These are phyloP conservation scores for Phaeolepiota aurea DNA, from an alignment of 768 basidiomycete genomes.

Conservation along the genomic window DNA sequence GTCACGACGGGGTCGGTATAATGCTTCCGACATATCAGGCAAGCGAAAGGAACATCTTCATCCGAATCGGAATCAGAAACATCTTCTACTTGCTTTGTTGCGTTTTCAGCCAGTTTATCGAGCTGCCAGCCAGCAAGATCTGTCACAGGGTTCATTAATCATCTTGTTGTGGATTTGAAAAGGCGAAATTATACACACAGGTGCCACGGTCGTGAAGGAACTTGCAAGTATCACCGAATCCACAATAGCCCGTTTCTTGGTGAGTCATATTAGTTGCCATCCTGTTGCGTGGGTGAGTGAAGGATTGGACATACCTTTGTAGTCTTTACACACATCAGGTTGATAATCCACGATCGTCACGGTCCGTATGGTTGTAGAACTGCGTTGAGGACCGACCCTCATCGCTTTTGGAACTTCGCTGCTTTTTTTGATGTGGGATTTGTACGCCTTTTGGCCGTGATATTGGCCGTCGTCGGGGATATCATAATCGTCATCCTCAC, in stretches of 20 bases:
- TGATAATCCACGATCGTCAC: slow-evolving; percentile 97
- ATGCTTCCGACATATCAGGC: slow-evolving; percentile 89
- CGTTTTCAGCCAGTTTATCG: slow-evolving; percentile 81
- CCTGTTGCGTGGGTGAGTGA: slow-evolving; percentile 5
- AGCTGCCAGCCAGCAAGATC: slow-evolving; percentile 99
- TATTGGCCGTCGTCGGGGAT: slow-evolving; percentile 81
- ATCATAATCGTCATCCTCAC: slow-evolving; percentile 41
- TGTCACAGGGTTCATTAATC: slow-evolving; percentile 18
- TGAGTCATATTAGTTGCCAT: slow-evolving; percentile 6
- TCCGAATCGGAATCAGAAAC: slow-evolving; percentile 57
- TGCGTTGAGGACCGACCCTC: slow-evolving; percentile 75
- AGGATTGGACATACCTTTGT: slow-evolving; percentile 68
- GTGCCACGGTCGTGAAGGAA: slow-evolving; percentile 97
- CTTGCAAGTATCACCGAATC: slow-evolving; percentile 98
- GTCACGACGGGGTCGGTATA: slow-evolving; percentile 96
- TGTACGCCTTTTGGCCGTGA: slow-evolving; percentile 76
- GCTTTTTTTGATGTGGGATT: slow-evolving; percentile 71
- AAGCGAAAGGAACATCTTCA: slow-evolving; percentile 96
- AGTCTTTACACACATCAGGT: slow-evolving; percentile 99
- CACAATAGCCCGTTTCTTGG: slow-evolving; percentile 95
- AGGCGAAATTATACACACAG: slow-evolving; percentile 41
- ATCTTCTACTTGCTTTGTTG: slow-evolving; percentile 54
- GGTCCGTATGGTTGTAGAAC: slow-evolving; percentile 76
- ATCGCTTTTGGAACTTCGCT: slow-evolving; percentile 84
- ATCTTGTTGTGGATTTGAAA: slow-evolving; percentile 3